Base-by-base conservation (phyloP, 2,329 filamentous ascomycete genomes). In the Westerdykella sp. region DNA sequence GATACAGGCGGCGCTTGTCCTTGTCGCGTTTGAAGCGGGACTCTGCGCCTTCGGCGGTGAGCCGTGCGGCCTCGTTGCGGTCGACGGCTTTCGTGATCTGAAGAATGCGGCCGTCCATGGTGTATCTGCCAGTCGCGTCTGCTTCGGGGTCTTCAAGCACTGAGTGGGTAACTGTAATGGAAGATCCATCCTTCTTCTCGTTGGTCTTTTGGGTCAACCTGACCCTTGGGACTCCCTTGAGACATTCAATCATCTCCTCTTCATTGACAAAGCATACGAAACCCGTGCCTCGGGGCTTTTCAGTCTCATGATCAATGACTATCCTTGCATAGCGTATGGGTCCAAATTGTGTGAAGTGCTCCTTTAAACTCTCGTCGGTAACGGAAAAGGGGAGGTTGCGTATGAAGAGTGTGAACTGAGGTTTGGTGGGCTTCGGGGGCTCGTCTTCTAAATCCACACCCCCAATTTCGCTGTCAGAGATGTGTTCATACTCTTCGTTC, bases 381-480 rank as follows among this genome's bases (percentile, higher is more conserved):
- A 82, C 83, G 2, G 85, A 89, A 67, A 95, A 98, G 1, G 94
- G 91, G 11, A 98, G 73, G 62, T 98, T 98, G 53, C 93, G 87
- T 56, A 98, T 78, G 69, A 98, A 98, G 12, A 97, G 69, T 0
- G 90, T 96, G 30, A 80, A 80, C 2, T 80, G 80, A 56, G 87
- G 87, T 63, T 85, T 80, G 41, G 59, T 61, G 10, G 61, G 57
- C 39, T 58, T 56, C 18, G 48, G 42, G 2, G 43, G n/a, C 16
- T 44, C 37, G 6, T 69, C 62, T 40, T 68, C 63, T 21, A 62
- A 42, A 21, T 46, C 42, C 10, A 57, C 35, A 3, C 53, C 60
- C 12, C 60, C 59, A 14, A 71, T 63, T 39, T 77, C 71, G 11
- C 75, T 72, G 15, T 72, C 25, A 66, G 55, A 54, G n/a, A 60